These are phyloP conservation scores for Blastobotrys capitulatus DNA, from an alignment of 1,139 yeast genomes.

Conservation along the genomic window DNA sequence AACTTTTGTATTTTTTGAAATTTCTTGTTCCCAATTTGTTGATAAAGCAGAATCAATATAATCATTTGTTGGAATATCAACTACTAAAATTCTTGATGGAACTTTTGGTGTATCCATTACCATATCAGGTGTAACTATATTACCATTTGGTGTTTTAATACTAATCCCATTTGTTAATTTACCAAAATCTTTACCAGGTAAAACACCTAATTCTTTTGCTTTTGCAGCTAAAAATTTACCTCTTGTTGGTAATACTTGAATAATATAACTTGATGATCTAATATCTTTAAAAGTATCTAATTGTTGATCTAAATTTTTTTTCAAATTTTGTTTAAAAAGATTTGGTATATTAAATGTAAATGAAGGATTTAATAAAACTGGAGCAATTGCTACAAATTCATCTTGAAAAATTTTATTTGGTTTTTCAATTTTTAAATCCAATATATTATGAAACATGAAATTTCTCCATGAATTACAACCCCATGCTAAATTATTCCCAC, in stretches of 20 bases:
- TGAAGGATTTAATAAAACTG: slow-evolving; percentile 28
- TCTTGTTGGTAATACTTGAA: slow-evolving; percentile 60
- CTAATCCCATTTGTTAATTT: slow-evolving; percentile 55
- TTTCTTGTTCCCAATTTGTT: slow-evolving; percentile 22
- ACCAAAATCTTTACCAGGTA: slow-evolving; percentile 56
- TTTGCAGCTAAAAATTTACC: slow-evolving; percentile 69
- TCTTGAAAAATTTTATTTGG: slow-evolving; percentile 43
- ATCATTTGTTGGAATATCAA: slow-evolving; percentile 62
- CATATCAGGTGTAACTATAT: slow-evolving; percentile 56
- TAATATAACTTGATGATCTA: slow-evolving; percentile 49
- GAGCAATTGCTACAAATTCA: slow-evolving; percentile 46
- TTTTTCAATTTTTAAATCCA: slow-evolving; percentile 44
- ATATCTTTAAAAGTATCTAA: slow-evolving; percentile 3
- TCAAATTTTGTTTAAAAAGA: neutral
- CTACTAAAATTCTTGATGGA: slow-evolving; percentile 56
- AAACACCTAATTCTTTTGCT: slow-evolving; percentile 67
- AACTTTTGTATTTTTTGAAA: slow-evolving; percentile 22
- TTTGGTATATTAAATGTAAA: neutral
- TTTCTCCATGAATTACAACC: slow-evolving; percentile 77
- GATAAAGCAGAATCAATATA: slow-evolving; percentile 40
- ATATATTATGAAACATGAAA: slow-evolving; percentile 80
- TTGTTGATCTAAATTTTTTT: neutral
- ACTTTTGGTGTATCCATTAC: slow-evolving; percentile 60
- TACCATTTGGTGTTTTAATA: slow-evolving; percentile 57
- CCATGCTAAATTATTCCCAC: slow-evolving; percentile 40